Evolutionary conservation across 2,329 filamentous ascomycete genomes (phyloP), one percentile per base, ranked within the genome.

Genomic region (Fusarium sp.): DNA sequence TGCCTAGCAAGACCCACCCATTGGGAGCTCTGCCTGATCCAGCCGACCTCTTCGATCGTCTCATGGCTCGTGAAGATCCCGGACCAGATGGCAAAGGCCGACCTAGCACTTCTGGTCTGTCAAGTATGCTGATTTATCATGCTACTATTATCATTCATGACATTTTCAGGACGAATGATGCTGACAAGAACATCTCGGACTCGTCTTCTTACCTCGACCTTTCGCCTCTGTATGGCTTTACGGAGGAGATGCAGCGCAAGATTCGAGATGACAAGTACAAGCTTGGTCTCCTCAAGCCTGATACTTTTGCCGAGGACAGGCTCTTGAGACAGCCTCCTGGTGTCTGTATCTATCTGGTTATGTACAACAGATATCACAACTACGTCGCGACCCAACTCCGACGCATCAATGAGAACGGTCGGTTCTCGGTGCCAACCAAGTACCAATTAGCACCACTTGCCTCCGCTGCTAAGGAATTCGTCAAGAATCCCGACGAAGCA

Each of bases 321-420:
- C 79, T 92, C 1, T 78, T 89, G 14, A 87, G 87, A 4, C 88
- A 91, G 69, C 91, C 90, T 0, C 88, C 91, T 0, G 89, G 90
- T 7, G 89, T 90, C n/a, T 84, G 87, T 43, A 88, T 90, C 2
- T 76, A 92, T n/a, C 78, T 92, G 4, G 86, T 93, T 73, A 90
- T 92, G 89, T 89, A 92, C 78, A 90, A 89, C 72, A 84, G 88
- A 7, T 95, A 94, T 78, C 93, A 97, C 80, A 97, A 97, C 78
- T 87, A 94, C 67, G 88, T 92, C 0, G 92, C 91, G 4, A 87
- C 89, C 58, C 89, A 94, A 62, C 82, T 97, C 12, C 90, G 45
- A 1, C 77, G 56, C 20, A 82, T 84, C 64, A 85, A 85, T 46
- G 80, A 85, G 68, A 78, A 78, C 28, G 75, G 76, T 7, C 76